Percentiles rank a stretch among this genome's conserved stretches.
These are phyloP conservation scores for Suillus decipiens DNA, from an alignment of 768 basidiomycete species.

Conservation along the genomic window DNA sequence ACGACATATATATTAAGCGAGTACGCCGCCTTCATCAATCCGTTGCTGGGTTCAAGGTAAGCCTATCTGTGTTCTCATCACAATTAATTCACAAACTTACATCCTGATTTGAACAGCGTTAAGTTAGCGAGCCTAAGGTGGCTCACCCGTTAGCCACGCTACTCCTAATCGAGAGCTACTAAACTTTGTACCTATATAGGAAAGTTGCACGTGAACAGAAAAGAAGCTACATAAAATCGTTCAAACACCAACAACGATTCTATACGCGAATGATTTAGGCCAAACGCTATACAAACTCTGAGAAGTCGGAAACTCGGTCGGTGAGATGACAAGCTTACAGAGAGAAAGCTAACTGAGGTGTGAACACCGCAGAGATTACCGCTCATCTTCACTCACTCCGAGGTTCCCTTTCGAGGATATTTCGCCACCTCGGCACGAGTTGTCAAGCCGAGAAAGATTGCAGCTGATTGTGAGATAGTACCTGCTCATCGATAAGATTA, in stretches of 20 bases:
- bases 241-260: slow-evolving; percentile 1
- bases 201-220: background rate
- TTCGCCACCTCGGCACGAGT: background rate
- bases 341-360: background rate
- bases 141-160: background rate
- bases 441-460: background rate
- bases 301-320: background rate
- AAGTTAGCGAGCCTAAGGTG: background rate
- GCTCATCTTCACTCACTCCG: background rate
- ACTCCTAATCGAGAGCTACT: slow-evolving; percentile 3
- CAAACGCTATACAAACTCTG: background rate
- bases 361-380: background rate
- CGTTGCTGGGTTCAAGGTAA: slow-evolving; percentile 3
- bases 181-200: background rate
- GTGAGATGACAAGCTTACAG: background rate
- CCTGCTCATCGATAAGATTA: slow-evolving; percentile 7
- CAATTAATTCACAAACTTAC: background rate
- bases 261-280: background rate
- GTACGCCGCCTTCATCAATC: background rate
- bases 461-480: slow-evolving; percentile 1
- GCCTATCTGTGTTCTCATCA: slow-evolving; percentile 1
- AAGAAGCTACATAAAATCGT: background rate
- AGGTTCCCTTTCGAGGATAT: background rate
- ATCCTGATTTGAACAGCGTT: background rate
- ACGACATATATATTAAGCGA: background rate